Evolutionary conservation across 768 basidiomycete genomes (phyloP).

Genomic region (Boletus bicolor): DNA sequence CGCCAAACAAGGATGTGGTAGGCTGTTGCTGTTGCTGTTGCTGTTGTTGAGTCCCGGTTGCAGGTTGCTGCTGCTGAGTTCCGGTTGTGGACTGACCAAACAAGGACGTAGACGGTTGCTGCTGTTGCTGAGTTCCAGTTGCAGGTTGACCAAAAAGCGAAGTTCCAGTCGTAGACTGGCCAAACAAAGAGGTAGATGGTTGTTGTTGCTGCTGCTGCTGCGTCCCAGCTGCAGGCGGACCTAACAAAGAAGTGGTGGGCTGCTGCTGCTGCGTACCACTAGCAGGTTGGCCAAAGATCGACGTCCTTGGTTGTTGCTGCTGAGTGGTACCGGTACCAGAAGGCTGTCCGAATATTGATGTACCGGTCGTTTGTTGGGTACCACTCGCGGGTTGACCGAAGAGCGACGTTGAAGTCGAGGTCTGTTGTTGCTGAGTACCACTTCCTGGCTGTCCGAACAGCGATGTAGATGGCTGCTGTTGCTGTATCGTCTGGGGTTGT

Average conservation of each 20-base stretch:
- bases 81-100: constrained; percentile 20
- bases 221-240: constrained; percentile 14
- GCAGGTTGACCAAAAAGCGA: constrained; percentile 36
- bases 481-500: constrained; percentile 22
- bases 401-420: constrained; percentile 19
- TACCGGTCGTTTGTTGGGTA: constrained; percentile 1
- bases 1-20: constrained; percentile 27
- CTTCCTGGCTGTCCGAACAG: constrained; percentile 36
- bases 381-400: constrained; percentile 22
- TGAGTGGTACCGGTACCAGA: constrained; percentile 3
- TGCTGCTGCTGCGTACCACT: constrained; percentile 18
- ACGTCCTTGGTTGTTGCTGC: constrained; percentile 10
- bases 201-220: constrained; percentile 19
- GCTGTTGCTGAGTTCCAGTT: constrained; percentile 32
- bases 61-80: constrained; percentile 30
- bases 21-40: constrained; percentile 27
- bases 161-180: constrained; percentile 9
- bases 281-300: constrained; percentile 10
- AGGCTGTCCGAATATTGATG: constrained; percentile 14
- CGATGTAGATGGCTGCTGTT: constrained; percentile 24
- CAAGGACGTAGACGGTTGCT: constrained; percentile 28
- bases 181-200: constrained; percentile 19
- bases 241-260: constrained; percentile 2
- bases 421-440: constrained; percentile 19
- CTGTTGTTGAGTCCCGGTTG: constrained; percentile 20